A percentile compares a stretch with the other conserved stretches of the same genome.
phyloP scores from a whole-genome alignment of 2,329 filamentous ascomycete genomes.

The Aureobasidium subglaciale region DNA sequence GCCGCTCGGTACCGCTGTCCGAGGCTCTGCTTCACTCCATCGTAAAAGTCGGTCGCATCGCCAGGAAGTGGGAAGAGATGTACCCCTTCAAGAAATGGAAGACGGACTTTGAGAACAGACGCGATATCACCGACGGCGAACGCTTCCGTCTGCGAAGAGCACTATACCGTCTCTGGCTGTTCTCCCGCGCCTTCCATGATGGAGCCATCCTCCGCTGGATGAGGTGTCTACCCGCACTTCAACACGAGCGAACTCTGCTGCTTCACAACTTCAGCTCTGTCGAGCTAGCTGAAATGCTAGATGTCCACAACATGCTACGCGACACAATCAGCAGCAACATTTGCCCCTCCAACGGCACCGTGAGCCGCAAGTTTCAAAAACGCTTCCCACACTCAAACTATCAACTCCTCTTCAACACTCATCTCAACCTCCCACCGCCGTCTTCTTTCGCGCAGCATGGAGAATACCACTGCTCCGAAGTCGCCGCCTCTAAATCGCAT shows the following conservation, averaged over 20 bases:
- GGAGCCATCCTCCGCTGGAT: slow-evolving; percentile 43
- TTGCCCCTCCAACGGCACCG: slow-evolving; percentile 55
- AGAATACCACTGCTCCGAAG: slow-evolving; percentile 6
- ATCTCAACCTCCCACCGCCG: slow-evolving; percentile 41
- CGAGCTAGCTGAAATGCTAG: slow-evolving; percentile 54
- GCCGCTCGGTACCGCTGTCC: slow-evolving; percentile 47
- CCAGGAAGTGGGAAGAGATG: slow-evolving; percentile 53
- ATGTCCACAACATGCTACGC: slow-evolving; percentile 48
- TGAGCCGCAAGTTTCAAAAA: slow-evolving; percentile 52
- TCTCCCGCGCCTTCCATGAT: slow-evolving; percentile 52
- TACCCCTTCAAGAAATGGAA: slow-evolving; percentile 60
- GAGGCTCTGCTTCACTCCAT: slow-evolving; percentile 50
- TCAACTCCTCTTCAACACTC: slow-evolving; percentile 47
- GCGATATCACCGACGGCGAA: slow-evolving; percentile 45
- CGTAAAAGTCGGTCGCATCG: slow-evolving; percentile 46
- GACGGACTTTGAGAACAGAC: slow-evolving; percentile 47
- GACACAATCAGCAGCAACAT: slow-evolving; percentile 52
- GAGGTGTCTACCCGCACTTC: slow-evolving; percentile 39
- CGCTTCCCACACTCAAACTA: slow-evolving; percentile 45
- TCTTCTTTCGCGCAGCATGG: slow-evolving; percentile 21
- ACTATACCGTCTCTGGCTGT: slow-evolving; percentile 56
- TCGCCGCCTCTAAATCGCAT: slow-evolving; percentile 13
- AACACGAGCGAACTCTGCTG: slow-evolving; percentile 48
- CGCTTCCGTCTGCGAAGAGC: slow-evolving; percentile 48
- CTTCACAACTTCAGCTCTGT: slow-evolving; percentile 52